Percentiles rank a stretch among this genome's conserved stretches.
Conservation (phyloP, 2,329 filamentous ascomycete genomes). For the Epichloe festucae region DNA sequence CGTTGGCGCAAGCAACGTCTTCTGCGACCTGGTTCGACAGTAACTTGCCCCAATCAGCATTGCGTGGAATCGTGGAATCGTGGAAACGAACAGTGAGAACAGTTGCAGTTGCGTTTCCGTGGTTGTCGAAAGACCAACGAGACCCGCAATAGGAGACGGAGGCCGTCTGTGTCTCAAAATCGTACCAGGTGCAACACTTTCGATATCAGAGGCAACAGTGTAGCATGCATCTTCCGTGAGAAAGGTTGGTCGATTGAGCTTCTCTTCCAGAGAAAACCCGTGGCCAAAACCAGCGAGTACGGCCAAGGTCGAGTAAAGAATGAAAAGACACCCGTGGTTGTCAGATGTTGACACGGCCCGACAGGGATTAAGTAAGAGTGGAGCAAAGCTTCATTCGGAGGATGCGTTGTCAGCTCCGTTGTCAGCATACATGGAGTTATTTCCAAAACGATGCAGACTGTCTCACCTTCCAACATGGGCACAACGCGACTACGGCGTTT, state of each 20-base stretch:
- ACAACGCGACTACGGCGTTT: not conserved
- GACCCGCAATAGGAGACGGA: not conserved
- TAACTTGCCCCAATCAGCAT: not conserved
- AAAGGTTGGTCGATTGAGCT: too few relatives aligned
- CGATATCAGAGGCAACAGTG: not conserved
- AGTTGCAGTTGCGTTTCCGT: not conserved
- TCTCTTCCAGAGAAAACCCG: too few relatives aligned
- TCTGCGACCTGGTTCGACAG: not conserved
- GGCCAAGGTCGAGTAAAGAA: too few relatives aligned
- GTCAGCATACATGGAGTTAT: too few relatives aligned
- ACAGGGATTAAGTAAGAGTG: too few relatives aligned
- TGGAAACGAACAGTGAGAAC: not conserved
- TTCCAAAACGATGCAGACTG: too few relatives aligned
- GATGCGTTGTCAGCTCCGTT: too few relatives aligned
- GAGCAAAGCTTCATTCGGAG: too few relatives aligned
- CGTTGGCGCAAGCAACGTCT: constrained; percentile 1
- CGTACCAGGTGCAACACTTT: not conserved
- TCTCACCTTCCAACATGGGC: not conserved
- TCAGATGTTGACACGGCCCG: too few relatives aligned
- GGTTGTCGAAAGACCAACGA: not conserved
- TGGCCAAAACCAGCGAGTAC: too few relatives aligned
- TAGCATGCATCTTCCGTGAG: not conserved
- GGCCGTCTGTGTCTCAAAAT: not conserved
- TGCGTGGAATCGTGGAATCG: not conserved
- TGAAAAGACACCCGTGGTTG: too few relatives aligned